These are phyloP conservation scores for Mortierella sp. DNA, from an alignment of 371 early-diverging fungal species.

Conservation along the genomic window DNA sequence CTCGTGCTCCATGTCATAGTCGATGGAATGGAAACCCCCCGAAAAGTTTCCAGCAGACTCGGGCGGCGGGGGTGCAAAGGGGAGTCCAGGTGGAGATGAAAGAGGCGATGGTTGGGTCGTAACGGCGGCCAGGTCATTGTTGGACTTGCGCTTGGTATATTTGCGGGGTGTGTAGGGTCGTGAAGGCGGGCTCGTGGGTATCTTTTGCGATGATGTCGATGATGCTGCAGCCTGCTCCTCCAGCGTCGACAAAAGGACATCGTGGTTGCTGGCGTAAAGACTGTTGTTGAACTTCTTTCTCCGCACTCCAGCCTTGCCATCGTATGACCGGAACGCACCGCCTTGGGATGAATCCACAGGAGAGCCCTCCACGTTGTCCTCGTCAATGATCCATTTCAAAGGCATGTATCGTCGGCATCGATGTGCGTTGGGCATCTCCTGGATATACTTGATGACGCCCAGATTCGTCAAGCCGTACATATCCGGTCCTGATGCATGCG, in stretches of 20 bases:
- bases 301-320: constrained; percentile 27
- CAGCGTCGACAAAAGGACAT: constrained; percentile 35
- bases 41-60: background rate
- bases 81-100: background rate
- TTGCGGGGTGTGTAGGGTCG: constrained; percentile 40
- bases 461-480: constrained; percentile 61
- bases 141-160: constrained; percentile 38
- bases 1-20: background rate
- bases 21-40: background rate
- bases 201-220: background rate
- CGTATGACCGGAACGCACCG: background rate
- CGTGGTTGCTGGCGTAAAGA: constrained; percentile 53
- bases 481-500: constrained; percentile 63
- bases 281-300: constrained; percentile 54
- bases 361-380: constrained; percentile 20
- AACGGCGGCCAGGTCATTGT: background rate
- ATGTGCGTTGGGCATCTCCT: constrained; percentile 57
- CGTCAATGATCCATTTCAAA: constrained; percentile 49
- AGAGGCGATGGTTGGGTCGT: background rate
- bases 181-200: constrained; percentile 1
- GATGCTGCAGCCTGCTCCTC: constrained; percentile 25
- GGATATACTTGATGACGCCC: constrained; percentile 62
- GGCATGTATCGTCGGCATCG: constrained; percentile 56
- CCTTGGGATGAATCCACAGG: constrained; percentile 11
- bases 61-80: background rate